A percentile compares a stretch with the other conserved stretches of the same genome.
Conservation (phyloP, 805 yeast genomes). For the Blastobotrys robertii region DNA sequence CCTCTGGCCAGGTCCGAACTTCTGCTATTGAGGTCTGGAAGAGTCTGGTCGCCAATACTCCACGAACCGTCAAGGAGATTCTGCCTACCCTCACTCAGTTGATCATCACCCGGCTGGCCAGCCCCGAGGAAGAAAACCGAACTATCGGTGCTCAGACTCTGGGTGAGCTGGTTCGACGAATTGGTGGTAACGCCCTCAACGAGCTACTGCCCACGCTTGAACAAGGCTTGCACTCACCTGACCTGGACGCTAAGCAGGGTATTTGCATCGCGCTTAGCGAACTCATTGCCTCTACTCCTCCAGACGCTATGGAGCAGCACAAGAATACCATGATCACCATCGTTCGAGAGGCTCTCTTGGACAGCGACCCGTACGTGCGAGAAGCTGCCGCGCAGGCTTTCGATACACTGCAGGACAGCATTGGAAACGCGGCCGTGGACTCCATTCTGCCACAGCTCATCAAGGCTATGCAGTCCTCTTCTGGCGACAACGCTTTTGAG, state of each 20-base stretch:
- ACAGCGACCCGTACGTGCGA: conserved; percentile 62
- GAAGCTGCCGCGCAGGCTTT: conserved; percentile 88
- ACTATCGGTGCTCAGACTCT: conserved; percentile 85
- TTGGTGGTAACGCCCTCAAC: conserved; percentile 77
- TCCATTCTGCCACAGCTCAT: conserved; percentile 79
- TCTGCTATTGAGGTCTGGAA: conserved; percentile 95
- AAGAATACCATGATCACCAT: conserved; percentile 63
- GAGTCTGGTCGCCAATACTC: conserved; percentile 91
- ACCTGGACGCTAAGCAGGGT: conserved; percentile 88
- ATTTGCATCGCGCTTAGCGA: conserved; percentile 89
- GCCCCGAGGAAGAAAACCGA: conserved; percentile 69
- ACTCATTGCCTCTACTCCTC: conserved; percentile 60
- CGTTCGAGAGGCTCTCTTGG: conserved; percentile 71
- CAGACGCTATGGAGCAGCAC: conserved; percentile 50
- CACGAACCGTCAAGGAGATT: conserved; percentile 86
- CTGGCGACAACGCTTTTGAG: conserved; percentile 54
- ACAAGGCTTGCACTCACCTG: conserved; percentile 44
- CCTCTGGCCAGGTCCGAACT: conserved; percentile 74
- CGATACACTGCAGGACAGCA: conserved; percentile 70
- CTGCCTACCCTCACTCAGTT: conserved; percentile 72
- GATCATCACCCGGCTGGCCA: conserved; percentile 74
- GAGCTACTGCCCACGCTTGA: conserved; percentile 80
- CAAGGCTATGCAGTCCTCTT: conserved; percentile 46
- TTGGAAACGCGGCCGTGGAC: conserved; percentile 82
- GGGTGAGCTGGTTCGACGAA: conserved; percentile 91